Percentiles rank a stretch among this genome's conserved stretches.
Conservation (phyloP, 768 basidiomycete species). For the Hydnum rufescens region DNA sequence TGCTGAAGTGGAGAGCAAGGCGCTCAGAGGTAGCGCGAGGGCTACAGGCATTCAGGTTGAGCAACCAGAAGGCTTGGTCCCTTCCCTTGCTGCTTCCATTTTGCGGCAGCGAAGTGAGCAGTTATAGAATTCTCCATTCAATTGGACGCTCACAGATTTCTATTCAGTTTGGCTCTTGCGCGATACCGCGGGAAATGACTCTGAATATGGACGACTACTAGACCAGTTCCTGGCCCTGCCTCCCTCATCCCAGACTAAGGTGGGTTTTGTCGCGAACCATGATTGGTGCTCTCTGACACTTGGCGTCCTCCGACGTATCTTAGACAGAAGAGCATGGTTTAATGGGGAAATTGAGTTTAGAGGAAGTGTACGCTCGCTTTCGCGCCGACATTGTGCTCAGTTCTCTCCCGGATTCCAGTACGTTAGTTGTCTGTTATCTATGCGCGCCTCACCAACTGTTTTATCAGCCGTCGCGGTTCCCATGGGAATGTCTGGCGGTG, state of each 20-base stretch:
- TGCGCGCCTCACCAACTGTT: neutral
- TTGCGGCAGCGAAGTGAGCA: constrained; percentile 48
- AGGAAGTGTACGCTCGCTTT: constrained; percentile 60
- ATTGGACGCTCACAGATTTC: constrained; percentile 5
- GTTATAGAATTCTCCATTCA: neutral
- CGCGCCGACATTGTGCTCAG: constrained; percentile 75
- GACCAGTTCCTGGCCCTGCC: constrained; percentile 38
- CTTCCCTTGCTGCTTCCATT: constrained; percentile 38
- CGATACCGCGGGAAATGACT: constrained; percentile 29
- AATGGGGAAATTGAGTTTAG: constrained; percentile 57
- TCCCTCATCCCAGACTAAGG: constrained; percentile 37
- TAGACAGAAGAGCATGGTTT: constrained; percentile 61
- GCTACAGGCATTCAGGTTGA: neutral
- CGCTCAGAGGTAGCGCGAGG: neutral
- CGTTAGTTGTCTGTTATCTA: constrained; percentile 15
- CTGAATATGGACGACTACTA: constrained; percentile 30
- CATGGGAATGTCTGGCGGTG: constrained; percentile 44
- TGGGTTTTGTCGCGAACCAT: constrained; percentile 14
- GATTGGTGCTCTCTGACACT: neutral
- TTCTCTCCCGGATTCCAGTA: constrained; percentile 80
- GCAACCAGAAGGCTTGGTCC: constrained; percentile 22
- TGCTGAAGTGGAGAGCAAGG: neutral
- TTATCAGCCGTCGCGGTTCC: constrained; percentile 63
- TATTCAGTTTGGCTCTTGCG: constrained; percentile 45
- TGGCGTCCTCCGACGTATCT: neutral